phyloP scores from a whole-genome alignment of 1,284 basidiomycete genomes.

The Ganoderma resinaceum region DNA sequence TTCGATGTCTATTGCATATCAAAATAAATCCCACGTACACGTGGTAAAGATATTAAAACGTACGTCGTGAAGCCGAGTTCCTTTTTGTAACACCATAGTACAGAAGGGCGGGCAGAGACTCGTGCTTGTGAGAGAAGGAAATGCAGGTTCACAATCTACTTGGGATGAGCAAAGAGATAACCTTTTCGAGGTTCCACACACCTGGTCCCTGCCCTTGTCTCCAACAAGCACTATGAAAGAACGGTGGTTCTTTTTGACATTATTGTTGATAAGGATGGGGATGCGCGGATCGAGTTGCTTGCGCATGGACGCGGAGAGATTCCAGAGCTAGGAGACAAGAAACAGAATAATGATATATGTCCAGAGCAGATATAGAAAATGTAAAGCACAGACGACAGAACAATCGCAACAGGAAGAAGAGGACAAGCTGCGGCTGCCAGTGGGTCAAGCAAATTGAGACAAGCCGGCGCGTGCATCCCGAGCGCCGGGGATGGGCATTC shows the following conservation, averaged over 20 bases:
- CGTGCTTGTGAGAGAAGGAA: constrained; percentile 93
- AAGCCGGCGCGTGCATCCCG: no score
- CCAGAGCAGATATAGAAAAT: neutral
- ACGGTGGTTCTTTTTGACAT: constrained; percentile 91
- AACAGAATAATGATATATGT: neutral
- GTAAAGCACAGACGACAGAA: neutral
- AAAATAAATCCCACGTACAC: neutral
- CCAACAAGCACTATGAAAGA: constrained; percentile 98
- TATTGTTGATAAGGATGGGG: constrained; percentile 91
- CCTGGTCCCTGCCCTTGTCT: constrained; percentile 94
- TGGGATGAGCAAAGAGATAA: neutral
- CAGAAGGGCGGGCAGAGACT: constrained; percentile 88
- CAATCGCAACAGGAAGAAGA: neutral
- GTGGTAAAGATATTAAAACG: constrained; percentile 34
- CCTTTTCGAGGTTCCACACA: constrained; percentile 39
- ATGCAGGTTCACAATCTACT: constrained; percentile 93
- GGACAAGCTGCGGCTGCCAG: neutral
- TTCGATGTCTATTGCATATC: constrained; percentile 76
- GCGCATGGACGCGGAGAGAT: constrained; percentile 54
- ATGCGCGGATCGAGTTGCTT: constrained; percentile 93
- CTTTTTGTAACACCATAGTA: constrained; percentile 98
- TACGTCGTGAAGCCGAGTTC: constrained; percentile 93
- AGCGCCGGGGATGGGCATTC: no score
- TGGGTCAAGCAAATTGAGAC: neutral
- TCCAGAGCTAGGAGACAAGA: neutral